Percentiles rank a stretch among this genome's conserved stretches.
These are phyloP conservation scores for Coprinopsis cinerea DNA, from an alignment of 768 basidiomycete species.

Conservation along the genomic window DNA sequence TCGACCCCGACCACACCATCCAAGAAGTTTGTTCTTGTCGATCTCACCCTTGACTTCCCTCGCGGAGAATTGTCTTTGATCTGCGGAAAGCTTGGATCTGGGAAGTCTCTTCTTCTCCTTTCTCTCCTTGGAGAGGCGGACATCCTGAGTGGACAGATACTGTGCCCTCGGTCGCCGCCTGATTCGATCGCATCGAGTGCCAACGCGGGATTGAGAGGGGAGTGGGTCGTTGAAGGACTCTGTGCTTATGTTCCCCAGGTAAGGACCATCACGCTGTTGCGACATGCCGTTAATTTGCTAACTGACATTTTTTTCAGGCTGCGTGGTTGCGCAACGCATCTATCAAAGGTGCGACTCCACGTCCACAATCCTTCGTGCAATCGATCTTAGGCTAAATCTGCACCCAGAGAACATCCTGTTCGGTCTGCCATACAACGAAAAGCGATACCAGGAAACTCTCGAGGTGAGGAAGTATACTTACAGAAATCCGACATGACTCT, in stretches of 20 bases:
- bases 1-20: conserved; percentile 68
- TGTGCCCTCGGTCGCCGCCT: conserved; percentile 82
- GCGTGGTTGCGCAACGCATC: conserved; percentile 68
- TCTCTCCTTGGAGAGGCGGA: conserved; percentile 88
- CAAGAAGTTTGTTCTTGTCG: conserved; percentile 74
- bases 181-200: conserved; percentile 64
- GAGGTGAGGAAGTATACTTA: too few species aligned
- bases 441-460: conserved; percentile 72
- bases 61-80: conserved; percentile 73
- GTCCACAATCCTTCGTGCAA: background rate
- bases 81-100: conserved; percentile 88
- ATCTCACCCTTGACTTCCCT: conserved; percentile 77
- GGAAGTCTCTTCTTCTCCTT: conserved; percentile 81
- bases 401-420: conserved; percentile 72
- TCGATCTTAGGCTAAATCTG: conserved; percentile 1
- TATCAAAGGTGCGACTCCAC: conserved; percentile 37
- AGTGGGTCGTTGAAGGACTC: conserved; percentile 77
- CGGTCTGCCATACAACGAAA: conserved; percentile 71
- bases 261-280: background rate
- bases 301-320: conserved; percentile 19
- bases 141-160: conserved; percentile 70
- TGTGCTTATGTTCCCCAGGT: conserved; percentile 88
- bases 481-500: conserved; percentile 19
- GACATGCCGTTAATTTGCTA: too few species aligned
- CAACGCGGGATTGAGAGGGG: conserved; percentile 35